Evolutionary conservation across 805 yeast species (phyloP).

Genomic region (Spathaspora boniae): DNA sequence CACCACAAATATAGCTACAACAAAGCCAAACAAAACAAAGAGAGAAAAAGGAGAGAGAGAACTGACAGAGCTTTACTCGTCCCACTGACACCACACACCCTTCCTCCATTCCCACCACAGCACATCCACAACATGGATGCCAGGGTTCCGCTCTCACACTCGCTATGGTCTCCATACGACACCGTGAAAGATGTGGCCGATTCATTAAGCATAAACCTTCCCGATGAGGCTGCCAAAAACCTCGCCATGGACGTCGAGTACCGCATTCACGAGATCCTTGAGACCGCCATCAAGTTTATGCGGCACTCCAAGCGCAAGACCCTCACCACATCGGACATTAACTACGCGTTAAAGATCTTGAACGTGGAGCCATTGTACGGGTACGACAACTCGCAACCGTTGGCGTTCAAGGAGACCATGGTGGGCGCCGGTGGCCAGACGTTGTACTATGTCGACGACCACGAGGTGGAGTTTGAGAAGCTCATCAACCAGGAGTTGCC

Average conservation of each 20-base stretch:
- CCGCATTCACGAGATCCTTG: conserved; percentile 90
- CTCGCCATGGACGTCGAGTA: conserved; percentile 99
- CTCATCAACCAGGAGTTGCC: conserved; percentile 92
- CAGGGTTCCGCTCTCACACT: conserved; percentile 69
- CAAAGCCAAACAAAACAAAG: not conserved
- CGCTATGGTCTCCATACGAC: conserved; percentile 96
- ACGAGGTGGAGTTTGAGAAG: conserved; percentile 90
- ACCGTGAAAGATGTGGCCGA: conserved; percentile 97
- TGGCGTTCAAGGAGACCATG: conserved; percentile 81
- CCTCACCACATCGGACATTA: conserved; percentile 76
- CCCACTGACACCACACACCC: too few relatives aligned
- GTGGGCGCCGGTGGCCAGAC: conserved; percentile 88
- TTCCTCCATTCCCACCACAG: too few relatives aligned
- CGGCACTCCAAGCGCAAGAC: conserved; percentile 86
- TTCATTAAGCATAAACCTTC: conserved; percentile 74
- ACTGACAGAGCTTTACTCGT: too few relatives aligned
- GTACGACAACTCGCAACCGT: conserved; percentile 67
- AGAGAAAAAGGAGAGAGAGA: not conserved
- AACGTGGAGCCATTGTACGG: conserved; percentile 95
- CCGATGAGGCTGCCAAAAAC: conserved; percentile 91
- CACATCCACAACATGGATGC: conserved; percentile 36
- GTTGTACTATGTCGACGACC: conserved; percentile 86
- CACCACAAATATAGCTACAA: not conserved
- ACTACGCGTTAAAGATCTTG: conserved; percentile 74
- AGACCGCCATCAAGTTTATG: conserved; percentile 95